Conservation (phyloP, 2,329 filamentous ascomycete species). For the Bipolaris zeicola region DNA sequence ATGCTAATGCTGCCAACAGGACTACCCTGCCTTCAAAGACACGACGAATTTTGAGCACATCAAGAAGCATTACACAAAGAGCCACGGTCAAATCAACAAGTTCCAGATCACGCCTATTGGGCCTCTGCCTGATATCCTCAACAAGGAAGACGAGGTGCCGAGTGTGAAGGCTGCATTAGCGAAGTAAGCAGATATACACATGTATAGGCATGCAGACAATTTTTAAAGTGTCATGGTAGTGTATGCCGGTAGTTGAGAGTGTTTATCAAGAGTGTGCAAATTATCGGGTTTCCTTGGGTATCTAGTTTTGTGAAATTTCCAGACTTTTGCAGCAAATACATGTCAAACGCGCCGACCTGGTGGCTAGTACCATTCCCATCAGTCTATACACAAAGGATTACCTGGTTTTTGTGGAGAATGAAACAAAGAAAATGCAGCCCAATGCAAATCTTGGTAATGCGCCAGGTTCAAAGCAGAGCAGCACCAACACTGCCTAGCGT, state of each 20-base stretch:
- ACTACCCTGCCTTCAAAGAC: constrained; percentile 73
- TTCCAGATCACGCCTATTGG: constrained; percentile 81
- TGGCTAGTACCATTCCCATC: not conserved
- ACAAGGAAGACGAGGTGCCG: constrained; percentile 75
- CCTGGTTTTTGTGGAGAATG: not conserved
- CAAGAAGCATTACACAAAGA: constrained; percentile 77
- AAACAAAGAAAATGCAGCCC: too few relatives aligned
- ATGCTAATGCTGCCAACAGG: constrained; percentile 36
- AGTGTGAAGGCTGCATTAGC: constrained; percentile 53
- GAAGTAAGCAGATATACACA: constrained; percentile 1
- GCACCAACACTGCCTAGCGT: constrained; percentile 45
- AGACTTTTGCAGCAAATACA: not conserved
- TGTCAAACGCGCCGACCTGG: not conserved
- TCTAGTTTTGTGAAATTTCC: not conserved
- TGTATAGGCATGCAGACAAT: not conserved
- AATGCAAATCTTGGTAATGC: not conserved
- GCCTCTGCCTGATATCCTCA: constrained; percentile 80
- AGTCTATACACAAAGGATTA: not conserved
- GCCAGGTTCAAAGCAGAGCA: constrained; percentile 28
- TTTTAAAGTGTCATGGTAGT: not conserved
- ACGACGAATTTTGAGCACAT: constrained; percentile 96
- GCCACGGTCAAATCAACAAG: constrained; percentile 68
- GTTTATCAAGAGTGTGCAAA: not conserved
- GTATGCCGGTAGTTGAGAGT: not conserved
- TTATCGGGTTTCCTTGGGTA: not conserved